A percentile compares a stretch with the other conserved stretches of the same genome.
phyloP scores from a whole-genome alignment of 345 rosid species.

The Gossypium thurberi region DNA sequence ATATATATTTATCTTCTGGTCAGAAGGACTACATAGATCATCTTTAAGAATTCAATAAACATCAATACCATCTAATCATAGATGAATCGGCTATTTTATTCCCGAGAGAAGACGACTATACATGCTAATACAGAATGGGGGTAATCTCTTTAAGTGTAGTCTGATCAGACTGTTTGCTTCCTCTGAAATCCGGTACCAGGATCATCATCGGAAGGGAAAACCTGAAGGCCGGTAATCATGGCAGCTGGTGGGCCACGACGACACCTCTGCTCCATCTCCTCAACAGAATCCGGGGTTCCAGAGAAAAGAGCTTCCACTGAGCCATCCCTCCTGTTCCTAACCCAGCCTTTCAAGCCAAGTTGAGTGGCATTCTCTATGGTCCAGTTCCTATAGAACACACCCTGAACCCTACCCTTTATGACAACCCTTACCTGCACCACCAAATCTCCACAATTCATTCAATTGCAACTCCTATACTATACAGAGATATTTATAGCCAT shows the following conservation, averaged over 20 bases:
- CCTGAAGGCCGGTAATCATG: constrained; percentile 62
- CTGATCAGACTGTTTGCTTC: constrained; percentile 54
- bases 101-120: not conserved
- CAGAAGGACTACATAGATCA: not conserved
- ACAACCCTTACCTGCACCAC: constrained; percentile 53
- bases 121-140: constrained; percentile 7
- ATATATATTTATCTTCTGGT: too few species aligned
- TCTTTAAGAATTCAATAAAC: not conserved
- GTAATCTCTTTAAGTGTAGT: not conserved
- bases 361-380: constrained; percentile 64
- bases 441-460: constrained; percentile 8
- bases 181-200: constrained; percentile 60
- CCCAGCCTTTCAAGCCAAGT: constrained; percentile 83
- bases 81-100: not conserved
- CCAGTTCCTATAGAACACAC: constrained; percentile 88
- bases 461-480: not conserved
- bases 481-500: not conserved
- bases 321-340: constrained; percentile 79
- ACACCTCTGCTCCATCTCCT: constrained; percentile 83
- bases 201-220: constrained; percentile 59
- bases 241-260: constrained; percentile 81
- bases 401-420: constrained; percentile 86
- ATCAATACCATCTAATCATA: not conserved
- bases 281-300: constrained; percentile 51
- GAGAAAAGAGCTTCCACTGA: constrained; percentile 83